Evolutionary conservation across 2,329 filamentous ascomycete species (phyloP).

Genomic region (Colletotrichum lentis): DNA sequence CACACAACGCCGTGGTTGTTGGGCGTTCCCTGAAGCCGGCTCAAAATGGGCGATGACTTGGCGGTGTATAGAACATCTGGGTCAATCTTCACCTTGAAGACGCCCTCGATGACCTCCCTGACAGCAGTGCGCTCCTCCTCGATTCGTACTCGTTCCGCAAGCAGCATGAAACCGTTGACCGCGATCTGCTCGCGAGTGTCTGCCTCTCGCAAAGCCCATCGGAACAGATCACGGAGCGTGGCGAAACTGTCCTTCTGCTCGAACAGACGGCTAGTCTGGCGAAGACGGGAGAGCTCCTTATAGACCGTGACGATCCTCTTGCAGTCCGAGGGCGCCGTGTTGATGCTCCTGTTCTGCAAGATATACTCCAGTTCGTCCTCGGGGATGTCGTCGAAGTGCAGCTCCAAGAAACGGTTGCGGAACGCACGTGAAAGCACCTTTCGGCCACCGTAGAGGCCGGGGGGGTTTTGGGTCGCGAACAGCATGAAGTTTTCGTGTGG

Average conservation of each 20-base stretch:
- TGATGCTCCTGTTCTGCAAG: conserved; percentile 84
- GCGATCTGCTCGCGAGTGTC: conserved; percentile 90
- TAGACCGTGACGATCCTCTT: conserved; percentile 92
- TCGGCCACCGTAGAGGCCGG: conserved; percentile 91
- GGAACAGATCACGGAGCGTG: conserved; percentile 91
- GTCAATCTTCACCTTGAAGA: conserved; percentile 87
- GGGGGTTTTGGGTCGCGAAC: conserved; percentile 96
- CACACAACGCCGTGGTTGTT: conserved; percentile 79
- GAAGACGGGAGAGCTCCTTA: conserved; percentile 85
- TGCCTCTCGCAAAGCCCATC: conserved; percentile 88
- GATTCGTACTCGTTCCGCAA: conserved; percentile 94
- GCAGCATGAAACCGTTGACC: conserved; percentile 92
- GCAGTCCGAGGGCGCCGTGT: conserved; percentile 89
- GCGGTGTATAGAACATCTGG: conserved; percentile 75
- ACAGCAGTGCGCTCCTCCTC: conserved; percentile 85
- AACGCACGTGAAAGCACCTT: conserved; percentile 95
- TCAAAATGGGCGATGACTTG: conserved; percentile 64
- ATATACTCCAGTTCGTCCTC: conserved; percentile 94
- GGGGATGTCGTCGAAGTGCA: conserved; percentile 98
- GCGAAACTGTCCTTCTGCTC: conserved; percentile 98
- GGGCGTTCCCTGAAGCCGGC: conserved; percentile 54
- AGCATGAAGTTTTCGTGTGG: conserved; percentile 97
- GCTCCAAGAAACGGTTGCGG: conserved; percentile 93
- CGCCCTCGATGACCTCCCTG: conserved; percentile 85
- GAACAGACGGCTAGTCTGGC: conserved; percentile 90